Evolutionary conservation across 2,329 filamentous ascomycete genomes (phyloP).

Genomic region (Hymenoscyphus repandus): DNA sequence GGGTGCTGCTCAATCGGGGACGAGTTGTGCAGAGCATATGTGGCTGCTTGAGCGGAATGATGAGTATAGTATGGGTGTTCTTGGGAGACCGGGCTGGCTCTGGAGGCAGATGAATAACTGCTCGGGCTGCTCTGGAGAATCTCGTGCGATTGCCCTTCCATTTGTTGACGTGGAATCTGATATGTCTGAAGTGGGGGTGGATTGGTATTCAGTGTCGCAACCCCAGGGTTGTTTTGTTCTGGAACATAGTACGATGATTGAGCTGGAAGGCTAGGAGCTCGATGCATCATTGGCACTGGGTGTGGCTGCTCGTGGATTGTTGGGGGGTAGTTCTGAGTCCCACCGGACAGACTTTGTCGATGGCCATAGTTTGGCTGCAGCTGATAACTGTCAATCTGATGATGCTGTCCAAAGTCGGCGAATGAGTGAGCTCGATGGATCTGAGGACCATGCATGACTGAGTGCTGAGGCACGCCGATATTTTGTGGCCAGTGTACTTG

Average conservation of each 20-base stretch:
- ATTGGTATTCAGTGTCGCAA: conserved; percentile 56
- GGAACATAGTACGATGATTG: conserved; percentile 45
- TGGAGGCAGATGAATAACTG: conserved; percentile 51
- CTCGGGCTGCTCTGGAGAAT: conserved; percentile 55
- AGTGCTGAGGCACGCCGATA: conserved; percentile 37
- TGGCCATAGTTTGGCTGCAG: conserved; percentile 32
- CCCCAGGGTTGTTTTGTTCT: conserved; percentile 56
- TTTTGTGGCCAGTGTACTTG: conserved; percentile 46
- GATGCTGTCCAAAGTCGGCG: conserved; percentile 47
- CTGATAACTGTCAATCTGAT: conserved; percentile 36
- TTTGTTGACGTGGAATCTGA: conserved; percentile 36
- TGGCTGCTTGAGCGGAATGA: conserved; percentile 42
- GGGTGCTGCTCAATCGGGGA: conserved; percentile 42
- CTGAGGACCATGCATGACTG: conserved; percentile 26
- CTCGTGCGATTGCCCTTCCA: conserved; percentile 38
- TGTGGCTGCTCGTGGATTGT: conserved; percentile 38
- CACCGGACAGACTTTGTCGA: conserved; percentile 43
- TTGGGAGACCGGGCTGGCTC: conserved; percentile 48
- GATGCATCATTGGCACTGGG: conserved; percentile 35
- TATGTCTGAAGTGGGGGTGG: conserved; percentile 43
- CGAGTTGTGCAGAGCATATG: conserved; percentile 43
- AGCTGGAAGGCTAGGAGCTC: conserved; percentile 27
- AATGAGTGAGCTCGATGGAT: conserved; percentile 49
- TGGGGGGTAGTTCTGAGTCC: conserved; percentile 39
- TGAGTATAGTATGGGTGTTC: conserved; percentile 52